These are phyloP conservation scores for Rubus idaeus DNA, from an alignment of 306 rosid genomes.

Conservation along the genomic window DNA sequence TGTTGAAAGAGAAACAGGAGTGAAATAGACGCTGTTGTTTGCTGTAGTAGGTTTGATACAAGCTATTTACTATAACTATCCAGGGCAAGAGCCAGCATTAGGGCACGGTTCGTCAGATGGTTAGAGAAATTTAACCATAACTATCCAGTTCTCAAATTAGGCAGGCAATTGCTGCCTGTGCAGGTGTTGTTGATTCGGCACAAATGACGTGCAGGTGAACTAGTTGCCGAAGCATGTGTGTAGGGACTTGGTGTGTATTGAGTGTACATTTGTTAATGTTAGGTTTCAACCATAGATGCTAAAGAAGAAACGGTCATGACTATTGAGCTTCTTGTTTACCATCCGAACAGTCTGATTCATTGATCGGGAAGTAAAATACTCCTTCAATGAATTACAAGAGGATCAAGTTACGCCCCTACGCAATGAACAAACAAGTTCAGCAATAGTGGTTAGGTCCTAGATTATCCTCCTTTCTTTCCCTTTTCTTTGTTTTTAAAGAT, in stretches of 20 bases:
- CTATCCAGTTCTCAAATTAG: not conserved
- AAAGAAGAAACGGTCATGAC: slow-evolving; percentile 22
- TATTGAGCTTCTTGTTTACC: slow-evolving; percentile 74
- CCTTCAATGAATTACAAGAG: slow-evolving; percentile 41
- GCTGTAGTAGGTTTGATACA: not conserved
- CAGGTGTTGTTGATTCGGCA: not conserved
- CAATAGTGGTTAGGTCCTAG: not conserved
- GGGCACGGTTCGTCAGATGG: not conserved
- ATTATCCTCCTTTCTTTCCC: not conserved
- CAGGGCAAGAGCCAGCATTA: not conserved
- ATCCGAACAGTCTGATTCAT: slow-evolving; percentile 66
- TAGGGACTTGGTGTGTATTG: not conserved
- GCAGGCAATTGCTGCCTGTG: not conserved
- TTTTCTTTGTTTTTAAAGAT: not conserved
- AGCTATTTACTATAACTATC: too few relatives aligned
- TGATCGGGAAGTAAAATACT: slow-evolving; percentile 58
- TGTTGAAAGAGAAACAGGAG: not conserved
- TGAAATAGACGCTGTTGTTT: not conserved
- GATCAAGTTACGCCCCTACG: not conserved
- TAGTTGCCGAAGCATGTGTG: not conserved
- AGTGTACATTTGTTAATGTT: too few relatives aligned
- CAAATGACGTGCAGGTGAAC: not conserved
- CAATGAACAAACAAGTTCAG: too few relatives aligned
- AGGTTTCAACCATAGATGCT: not conserved
- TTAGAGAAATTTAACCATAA: not conserved